Evolutionary conservation across 768 basidiomycete genomes (phyloP).

Genomic region (Pisolithus sp.): DNA sequence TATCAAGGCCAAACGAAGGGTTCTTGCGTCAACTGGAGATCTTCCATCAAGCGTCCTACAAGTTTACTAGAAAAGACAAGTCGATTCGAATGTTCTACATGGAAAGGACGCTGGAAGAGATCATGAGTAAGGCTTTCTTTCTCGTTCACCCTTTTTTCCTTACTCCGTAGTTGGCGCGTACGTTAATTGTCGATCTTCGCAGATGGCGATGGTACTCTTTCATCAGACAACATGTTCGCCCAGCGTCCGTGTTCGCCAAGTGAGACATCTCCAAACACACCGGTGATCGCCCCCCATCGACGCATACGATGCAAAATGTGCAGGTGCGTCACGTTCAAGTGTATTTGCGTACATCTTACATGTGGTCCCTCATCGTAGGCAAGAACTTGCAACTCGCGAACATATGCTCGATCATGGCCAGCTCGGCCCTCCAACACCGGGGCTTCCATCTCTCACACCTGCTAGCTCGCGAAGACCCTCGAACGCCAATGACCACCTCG

Average conservation of each 20-base stretch:
- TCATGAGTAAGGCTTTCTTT: conserved; percentile 57
- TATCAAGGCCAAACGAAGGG: conserved; percentile 74
- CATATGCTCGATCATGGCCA: conserved; percentile 92
- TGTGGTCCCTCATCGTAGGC: conserved; percentile 33
- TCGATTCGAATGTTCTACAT: conserved; percentile 78
- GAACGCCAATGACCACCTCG: conserved; percentile 11
- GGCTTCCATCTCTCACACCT: conserved; percentile 37
- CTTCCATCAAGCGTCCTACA: conserved; percentile 67
- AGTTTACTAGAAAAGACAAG: conserved; percentile 61
- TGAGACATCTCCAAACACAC: conserved; percentile 55
- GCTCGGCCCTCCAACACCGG: conserved; percentile 61
- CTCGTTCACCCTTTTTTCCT: not conserved
- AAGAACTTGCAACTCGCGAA: conserved; percentile 83
- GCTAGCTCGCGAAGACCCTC: conserved; percentile 41
- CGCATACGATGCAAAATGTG: conserved; percentile 92
- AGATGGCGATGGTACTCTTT: conserved; percentile 71
- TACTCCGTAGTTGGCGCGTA: not conserved
- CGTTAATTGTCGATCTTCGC: conserved; percentile 7
- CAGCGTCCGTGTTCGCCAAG: conserved; percentile 61
- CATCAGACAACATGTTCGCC: conserved; percentile 70
- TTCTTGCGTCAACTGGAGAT: conserved; percentile 78
- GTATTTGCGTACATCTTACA: not conserved
- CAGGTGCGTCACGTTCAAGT: conserved; percentile 39
- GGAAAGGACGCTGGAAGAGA: conserved; percentile 63
- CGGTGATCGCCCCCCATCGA: conserved; percentile 44